A percentile compares a stretch with the other conserved stretches of the same genome.
These are phyloP conservation scores for Capsicum chinense DNA, from an alignment of 257 asterid genomes.

Conservation along the genomic window DNA sequence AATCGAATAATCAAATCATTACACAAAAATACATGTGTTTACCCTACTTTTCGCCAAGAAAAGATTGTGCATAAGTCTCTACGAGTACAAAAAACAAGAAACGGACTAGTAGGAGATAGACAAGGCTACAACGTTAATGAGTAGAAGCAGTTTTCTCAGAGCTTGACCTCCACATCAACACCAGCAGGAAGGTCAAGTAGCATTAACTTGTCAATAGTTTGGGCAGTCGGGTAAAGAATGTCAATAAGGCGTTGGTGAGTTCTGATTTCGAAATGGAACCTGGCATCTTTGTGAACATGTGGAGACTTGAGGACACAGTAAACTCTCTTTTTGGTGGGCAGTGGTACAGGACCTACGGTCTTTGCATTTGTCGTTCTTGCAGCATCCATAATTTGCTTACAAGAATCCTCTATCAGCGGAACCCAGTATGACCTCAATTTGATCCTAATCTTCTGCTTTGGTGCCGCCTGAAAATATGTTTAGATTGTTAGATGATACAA, in stretches of 20 bases:
- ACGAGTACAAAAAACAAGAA: not conserved
- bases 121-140: not conserved
- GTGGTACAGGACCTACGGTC: slow-evolving; percentile 94
- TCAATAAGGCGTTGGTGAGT: slow-evolving; percentile 95
- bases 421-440: slow-evolving; percentile 94
- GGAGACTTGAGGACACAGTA: slow-evolving; percentile 96
- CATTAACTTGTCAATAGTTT: slow-evolving; percentile 95
- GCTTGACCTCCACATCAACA: slow-evolving; percentile 99
- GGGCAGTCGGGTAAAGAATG: slow-evolving; percentile 94
- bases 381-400: slow-evolving; percentile 97
- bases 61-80: not conserved
- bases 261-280: slow-evolving; percentile 94
- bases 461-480: slow-evolving; percentile 58
- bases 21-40: not conserved
- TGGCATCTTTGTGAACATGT: slow-evolving; percentile 95
- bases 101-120: not conserved
- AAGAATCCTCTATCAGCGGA: slow-evolving; percentile 89
- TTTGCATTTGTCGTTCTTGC: slow-evolving; percentile 87
- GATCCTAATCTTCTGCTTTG: slow-evolving; percentile 95
- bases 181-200: slow-evolving; percentile 97
- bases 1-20: not conserved
- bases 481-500: not conserved
- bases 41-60: not conserved
- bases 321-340: slow-evolving; percentile 84
- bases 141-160: slow-evolving; percentile 41